phyloP scores from a whole-genome alignment of 2,329 filamentous ascomycete species.

The Penicillium sp. region DNA sequence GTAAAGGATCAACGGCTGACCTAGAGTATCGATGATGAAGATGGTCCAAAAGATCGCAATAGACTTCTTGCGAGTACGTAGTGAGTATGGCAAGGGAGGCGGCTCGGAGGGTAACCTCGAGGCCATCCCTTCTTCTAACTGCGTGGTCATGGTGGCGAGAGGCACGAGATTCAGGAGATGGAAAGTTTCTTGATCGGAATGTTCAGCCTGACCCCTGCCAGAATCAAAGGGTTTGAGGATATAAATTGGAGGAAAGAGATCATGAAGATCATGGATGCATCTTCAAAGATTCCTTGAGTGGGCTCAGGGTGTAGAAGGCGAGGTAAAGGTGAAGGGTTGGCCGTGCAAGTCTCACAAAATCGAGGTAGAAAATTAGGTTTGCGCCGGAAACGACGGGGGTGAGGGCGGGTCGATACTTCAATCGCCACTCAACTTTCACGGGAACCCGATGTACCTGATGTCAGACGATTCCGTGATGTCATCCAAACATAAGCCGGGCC shows the following conservation, averaged over 20 bases:
- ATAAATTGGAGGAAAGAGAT: too few species aligned
- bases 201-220: too few species aligned
- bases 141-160: constrained; percentile 15
- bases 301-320: too few species aligned
- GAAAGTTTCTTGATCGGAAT: not conserved
- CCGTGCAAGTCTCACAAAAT: constrained; percentile 1
- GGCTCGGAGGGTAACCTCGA: constrained; percentile 23
- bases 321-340: not conserved
- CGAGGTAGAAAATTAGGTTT: constrained; percentile 3
- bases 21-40: constrained; percentile 54
- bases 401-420: constrained; percentile 10
- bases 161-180: not conserved
- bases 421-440: constrained; percentile 11
- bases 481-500: constrained; percentile 7
- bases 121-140: constrained; percentile 31
- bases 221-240: too few species aligned
- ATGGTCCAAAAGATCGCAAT: constrained; percentile 56
- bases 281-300: too few species aligned
- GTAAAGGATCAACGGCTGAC: constrained; percentile 55
- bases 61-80: constrained; percentile 49
- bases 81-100: constrained; percentile 52
- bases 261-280: too few species aligned
- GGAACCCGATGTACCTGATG: constrained; percentile 19
- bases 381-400: constrained; percentile 19
- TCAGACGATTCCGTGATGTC: constrained; percentile 23